Base-by-base conservation (phyloP, 495 filamentous ascomycete species). In the Aspergillus diversus region DNA sequence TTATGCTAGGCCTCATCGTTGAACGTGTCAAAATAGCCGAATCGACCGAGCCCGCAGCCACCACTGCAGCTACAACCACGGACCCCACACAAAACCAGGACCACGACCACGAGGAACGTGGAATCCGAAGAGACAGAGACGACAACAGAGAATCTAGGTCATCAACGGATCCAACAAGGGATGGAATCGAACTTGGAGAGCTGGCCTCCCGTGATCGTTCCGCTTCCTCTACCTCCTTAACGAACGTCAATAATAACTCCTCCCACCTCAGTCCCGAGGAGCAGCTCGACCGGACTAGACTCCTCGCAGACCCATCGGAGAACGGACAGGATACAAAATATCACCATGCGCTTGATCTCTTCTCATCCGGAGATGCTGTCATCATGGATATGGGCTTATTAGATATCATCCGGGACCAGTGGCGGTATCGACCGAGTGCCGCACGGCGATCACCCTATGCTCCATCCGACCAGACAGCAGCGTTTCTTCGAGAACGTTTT, bases 1-100 rank as follows among this genome's bases (percentile, higher is more conserved):
- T 92, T 33, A 90, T 93, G 84, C 71, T 96, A 59, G 86, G 86
- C 4, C 84, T 92, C 31, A 85, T 89, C 65, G 79, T 90, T 55
- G 88, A 94, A 72, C 82, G 85, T 53, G 86, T 90, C 56, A 84
- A 81, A 64, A 77, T 69, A n/a, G 72, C 65, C 7, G 76, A 66
- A 31, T 61, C 63, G 7, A 63, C 58, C 9, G 47, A 39, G 5
- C 11, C 58, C 27, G 33, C 60, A 32, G 16, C 42, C 21, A 35
- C 61, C 27, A 46, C 33, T 8, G 5, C 61, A 4, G 50, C 50
- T 13, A 56, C 60, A 21, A 58, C 56, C 13, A 31, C 62, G 3
- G 34, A 47, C n/a, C 33, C 31, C 15, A 16, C 43, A 9, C 43
- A 49, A 33, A 6, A 54, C 4, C 91, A 94, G 69, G 90, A 93